Evolutionary conservation across 2,329 filamentous ascomycete species (phyloP), one percentile per base, ranked within the genome.

Genomic region (Cladosporium colombiae): DNA sequence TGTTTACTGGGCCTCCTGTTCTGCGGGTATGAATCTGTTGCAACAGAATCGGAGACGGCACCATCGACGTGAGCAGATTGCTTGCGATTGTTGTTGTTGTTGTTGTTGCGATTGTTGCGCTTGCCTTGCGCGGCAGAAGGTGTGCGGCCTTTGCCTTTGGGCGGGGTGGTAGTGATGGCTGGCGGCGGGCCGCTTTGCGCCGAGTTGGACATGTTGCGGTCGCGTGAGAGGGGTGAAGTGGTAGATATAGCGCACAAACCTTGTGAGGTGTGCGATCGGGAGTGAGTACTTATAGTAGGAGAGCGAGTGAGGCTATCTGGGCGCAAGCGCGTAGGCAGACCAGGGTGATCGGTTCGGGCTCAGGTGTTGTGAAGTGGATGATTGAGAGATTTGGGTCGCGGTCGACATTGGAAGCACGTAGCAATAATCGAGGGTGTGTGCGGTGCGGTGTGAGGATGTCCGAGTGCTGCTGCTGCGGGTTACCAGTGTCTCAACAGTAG

Each of bases 41-140:
- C 49, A 14, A 65, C 56, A n/a, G 63, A 59, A 14, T 65, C 63
- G 13, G 63, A 65, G 6, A 65, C 49, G 21, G 63, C 57, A 16
- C 63, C 63, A 27, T 65, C 63, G 10, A 55, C 46, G 63, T 68
- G 66, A 25, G 61, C n/a, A 23, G 62, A 58, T 33, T 69, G 69
- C 60, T 72, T 71, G 62, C 68, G 69, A 23, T 72, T 70, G 64
- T 68, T 69, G 66, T 67, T 70, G 64, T 68, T 69, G 66, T 67
- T 70, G 65, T 74, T 68, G 67, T 70, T 73, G 70, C 78, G 77
- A 66, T 77, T 77, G 62, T 68, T 70, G 70, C 61, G 73, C 74
- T 63, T 71, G 49, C 53, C 68, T 61, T 67, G 69, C 31, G 64
- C 65, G 14, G 68, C 64, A 29, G 70, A 70, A 61, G 71, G 70